Percentiles rank a stretch among this genome's conserved stretches.
phyloP scores from a whole-genome alignment of 257 asterid genomes.

The Ophiorrhiza pumila region DNA sequence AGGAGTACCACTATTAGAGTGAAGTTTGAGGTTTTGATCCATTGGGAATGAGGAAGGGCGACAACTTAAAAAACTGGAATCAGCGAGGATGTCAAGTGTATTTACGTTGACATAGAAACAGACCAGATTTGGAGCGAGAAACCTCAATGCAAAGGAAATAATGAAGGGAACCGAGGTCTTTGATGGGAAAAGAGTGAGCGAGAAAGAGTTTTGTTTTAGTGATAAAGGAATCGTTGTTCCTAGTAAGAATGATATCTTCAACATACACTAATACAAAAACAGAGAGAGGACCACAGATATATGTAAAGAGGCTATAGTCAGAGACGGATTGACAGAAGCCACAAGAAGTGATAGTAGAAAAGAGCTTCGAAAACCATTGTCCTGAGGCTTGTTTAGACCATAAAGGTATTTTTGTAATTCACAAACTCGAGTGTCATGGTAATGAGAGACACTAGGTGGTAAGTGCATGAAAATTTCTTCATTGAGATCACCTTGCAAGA shows the following conservation, averaged over 20 bases:
- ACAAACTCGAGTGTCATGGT: not conserved
- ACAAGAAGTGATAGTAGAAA: not conserved
- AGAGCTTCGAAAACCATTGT: no score
- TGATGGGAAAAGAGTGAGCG: constrained; percentile 9
- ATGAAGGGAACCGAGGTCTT: constrained; percentile 2
- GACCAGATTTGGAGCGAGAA: not conserved
- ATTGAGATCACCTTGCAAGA: no score
- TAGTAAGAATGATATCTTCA: constrained; percentile 4
- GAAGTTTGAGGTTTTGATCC: no score
- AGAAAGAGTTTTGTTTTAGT: not conserved
- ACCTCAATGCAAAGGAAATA: not conserved
- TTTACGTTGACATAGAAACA: constrained; percentile 3
- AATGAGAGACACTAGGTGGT: not conserved
- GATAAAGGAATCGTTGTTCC: not conserved
- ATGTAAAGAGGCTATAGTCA: constrained; percentile 4
- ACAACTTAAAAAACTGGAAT: no score
- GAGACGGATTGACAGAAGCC: constrained; percentile 3
- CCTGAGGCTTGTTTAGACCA: not conserved
- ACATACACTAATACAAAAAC: not conserved
- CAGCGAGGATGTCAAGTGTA: constrained; percentile 5
- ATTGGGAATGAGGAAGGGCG: no score
- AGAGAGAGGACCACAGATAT: not conserved
- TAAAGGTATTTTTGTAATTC: not conserved
- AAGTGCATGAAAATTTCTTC: no score
- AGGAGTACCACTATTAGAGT: no score